A percentile compares a stretch with the other conserved stretches of the same genome.
Conservation (phyloP, 2,329 filamentous ascomycete genomes). For the Neonectria hederae region DNA sequence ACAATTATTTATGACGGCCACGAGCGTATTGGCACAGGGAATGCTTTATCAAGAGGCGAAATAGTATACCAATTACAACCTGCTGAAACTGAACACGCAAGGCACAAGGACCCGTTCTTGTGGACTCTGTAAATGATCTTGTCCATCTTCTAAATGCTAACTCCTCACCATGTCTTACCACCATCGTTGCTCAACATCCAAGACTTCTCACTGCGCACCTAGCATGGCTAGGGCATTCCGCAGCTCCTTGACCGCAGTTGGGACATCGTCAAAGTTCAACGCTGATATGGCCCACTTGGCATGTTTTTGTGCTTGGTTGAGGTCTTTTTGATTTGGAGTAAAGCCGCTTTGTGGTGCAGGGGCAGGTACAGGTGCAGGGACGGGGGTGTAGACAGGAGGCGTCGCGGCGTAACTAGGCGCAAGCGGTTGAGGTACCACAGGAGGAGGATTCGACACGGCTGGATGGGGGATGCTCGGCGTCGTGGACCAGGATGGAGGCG, state of each 20-base stretch:
- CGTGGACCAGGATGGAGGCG: conserved; percentile 34
- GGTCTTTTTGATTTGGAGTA: conserved; percentile 60
- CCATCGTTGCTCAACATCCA: neutral
- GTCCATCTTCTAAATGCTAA: conserved; percentile 22
- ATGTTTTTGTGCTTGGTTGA: conserved; percentile 89
- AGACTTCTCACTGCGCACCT: conserved; percentile 60
- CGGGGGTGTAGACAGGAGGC: conserved; percentile 21
- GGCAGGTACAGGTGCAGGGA: conserved; percentile 18
- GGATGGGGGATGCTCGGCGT: conserved; percentile 36
- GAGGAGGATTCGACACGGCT: conserved; percentile 33
- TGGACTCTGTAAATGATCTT: conserved; percentile 31
- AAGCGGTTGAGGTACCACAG: conserved; percentile 29
- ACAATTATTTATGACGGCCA: conserved; percentile 30
- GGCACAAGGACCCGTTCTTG: neutral
- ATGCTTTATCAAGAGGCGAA: conserved; percentile 18
- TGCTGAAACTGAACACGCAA: conserved; percentile 5
- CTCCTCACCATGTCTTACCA: neutral
- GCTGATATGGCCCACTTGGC: conserved; percentile 97
- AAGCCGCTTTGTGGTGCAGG: conserved; percentile 21
- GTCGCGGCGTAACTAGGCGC: conserved; percentile 25
- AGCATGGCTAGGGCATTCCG: conserved; percentile 76
- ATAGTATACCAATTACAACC: conserved; percentile 26
- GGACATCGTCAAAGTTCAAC: conserved; percentile 93
- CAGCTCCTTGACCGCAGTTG: conserved; percentile 88
- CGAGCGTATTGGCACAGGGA: conserved; percentile 16